These are phyloP conservation scores for Inga leiocalycina DNA, from an alignment of 306 rosid species.

Conservation along the genomic window DNA sequence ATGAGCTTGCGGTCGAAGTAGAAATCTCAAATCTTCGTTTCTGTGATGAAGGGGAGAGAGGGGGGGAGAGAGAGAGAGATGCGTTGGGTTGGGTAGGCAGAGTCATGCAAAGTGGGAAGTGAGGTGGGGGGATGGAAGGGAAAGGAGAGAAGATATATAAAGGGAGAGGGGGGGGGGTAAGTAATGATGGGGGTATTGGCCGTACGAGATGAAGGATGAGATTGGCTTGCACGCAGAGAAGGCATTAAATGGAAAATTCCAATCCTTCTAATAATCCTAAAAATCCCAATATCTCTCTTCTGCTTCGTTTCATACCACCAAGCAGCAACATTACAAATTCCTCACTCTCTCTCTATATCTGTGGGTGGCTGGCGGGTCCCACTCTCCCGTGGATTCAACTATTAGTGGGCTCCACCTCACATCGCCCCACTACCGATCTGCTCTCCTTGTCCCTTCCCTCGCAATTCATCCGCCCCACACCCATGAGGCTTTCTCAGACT, in stretches of 20 bases:
- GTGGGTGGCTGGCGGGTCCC: constrained; percentile 52
- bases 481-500: constrained; percentile 34
- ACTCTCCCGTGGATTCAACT: constrained; percentile 72
- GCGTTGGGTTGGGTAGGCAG: constrained; percentile 4
- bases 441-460: background rate
- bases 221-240: constrained; percentile 74
- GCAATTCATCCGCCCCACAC: constrained; percentile 22
- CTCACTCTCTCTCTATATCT: background rate
- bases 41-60: background rate
- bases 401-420: constrained; percentile 50
- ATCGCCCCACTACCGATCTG: background rate
- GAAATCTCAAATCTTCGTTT: background rate
- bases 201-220: constrained; percentile 60
- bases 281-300: constrained; percentile 19
- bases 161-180: constrained; percentile 32
- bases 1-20: background rate
- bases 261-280: constrained; percentile 25
- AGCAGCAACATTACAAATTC: background rate
- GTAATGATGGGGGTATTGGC: constrained; percentile 32
- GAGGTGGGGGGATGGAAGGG: constrained; percentile 56
- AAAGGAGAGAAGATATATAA: constrained; percentile 46
- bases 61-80: background rate
- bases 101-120: constrained; percentile 47
- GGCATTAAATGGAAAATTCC: constrained; percentile 46
- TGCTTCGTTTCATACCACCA: constrained; percentile 45